Evolutionary conservation across 108 stramenopile species (phyloP).

Genomic region (Fragilariopsis cylindrus): DNA sequence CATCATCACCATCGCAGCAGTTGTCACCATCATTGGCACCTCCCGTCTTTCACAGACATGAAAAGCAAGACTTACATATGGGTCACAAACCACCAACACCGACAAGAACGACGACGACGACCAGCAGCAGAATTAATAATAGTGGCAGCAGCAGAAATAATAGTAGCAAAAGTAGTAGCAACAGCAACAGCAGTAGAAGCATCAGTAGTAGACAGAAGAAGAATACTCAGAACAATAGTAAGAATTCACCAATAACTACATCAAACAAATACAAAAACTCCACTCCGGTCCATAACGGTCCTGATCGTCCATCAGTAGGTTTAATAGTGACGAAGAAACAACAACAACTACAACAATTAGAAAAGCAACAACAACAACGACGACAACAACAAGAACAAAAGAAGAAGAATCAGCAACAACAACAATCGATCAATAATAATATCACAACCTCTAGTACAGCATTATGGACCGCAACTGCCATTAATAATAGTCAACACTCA

Average conservation of each 20-base stretch:
- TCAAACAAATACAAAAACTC: background rate
- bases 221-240: too few relatives aligned
- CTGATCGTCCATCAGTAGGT: background rate
- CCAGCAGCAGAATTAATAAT: background rate
- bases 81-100: conserved; percentile 21
- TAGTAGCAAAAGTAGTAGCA: background rate
- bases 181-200: background rate
- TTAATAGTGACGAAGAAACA: too few relatives aligned
- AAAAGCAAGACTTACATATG: conserved; percentile 19
- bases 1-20: too few relatives aligned
- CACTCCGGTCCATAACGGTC: background rate
- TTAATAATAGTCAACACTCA: conserved; percentile 4
- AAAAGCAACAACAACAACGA: too few relatives aligned
- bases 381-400: too few relatives aligned
- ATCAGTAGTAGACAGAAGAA: too few relatives aligned
- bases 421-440: background rate
- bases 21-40: conserved; percentile 4
- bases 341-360: too few relatives aligned
- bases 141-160: background rate
- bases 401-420: background rate
- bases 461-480: conserved; percentile 16
- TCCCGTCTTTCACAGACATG: conserved; percentile 25
- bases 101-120: background rate
- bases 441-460: conserved; percentile 12
- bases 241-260: background rate